A percentile compares a stretch with the other conserved stretches of the same genome.
These are phyloP conservation scores for Globisporangium apiculatum DNA, from an alignment of 352 stramenopile species.

Conservation along the genomic window DNA sequence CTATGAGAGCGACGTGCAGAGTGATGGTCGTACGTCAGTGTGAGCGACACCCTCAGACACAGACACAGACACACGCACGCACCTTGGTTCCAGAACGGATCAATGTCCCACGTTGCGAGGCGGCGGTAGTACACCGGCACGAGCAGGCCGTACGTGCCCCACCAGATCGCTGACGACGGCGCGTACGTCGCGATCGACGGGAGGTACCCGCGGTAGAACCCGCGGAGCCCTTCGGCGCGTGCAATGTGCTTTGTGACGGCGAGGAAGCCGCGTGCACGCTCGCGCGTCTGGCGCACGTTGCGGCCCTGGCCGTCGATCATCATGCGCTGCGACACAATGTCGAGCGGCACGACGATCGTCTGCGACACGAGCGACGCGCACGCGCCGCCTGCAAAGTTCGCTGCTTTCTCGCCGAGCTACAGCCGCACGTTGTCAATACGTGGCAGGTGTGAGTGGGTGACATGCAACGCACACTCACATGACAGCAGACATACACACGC, in stretches of 20 bases:
- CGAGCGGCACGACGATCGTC: constrained; percentile 80
- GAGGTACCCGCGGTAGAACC: constrained; percentile 82
- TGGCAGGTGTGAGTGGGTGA: background rate
- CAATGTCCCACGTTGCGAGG: constrained; percentile 45
- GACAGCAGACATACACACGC: too few relatives aligned
- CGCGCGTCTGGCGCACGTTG: constrained; percentile 46
- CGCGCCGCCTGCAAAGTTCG: constrained; percentile 75
- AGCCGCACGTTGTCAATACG: background rate
- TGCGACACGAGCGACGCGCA: constrained; percentile 77
- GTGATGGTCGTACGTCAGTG: background rate
- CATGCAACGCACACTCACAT: too few relatives aligned
- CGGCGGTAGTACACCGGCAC: constrained; percentile 64
- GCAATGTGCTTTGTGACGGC: constrained; percentile 58
- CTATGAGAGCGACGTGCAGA: constrained; percentile 15
- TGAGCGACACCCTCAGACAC: background rate
- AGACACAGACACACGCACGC: background rate
- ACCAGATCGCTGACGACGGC: constrained; percentile 83
- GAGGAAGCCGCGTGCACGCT: constrained; percentile 51
- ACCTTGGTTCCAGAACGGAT: constrained; percentile 85
- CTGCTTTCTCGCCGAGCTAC: constrained; percentile 46
- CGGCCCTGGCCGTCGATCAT: constrained; percentile 81
- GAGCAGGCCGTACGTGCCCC: constrained; percentile 79
- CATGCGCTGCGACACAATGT: constrained; percentile 88
- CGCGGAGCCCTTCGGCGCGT: constrained; percentile 51
- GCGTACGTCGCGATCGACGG: constrained; percentile 83